A percentile compares a stretch with the other conserved stretches of the same genome.
These are phyloP conservation scores for Rosellinia necatrix DNA, from an alignment of 2,329 filamentous ascomycete species.

Conservation along the genomic window DNA sequence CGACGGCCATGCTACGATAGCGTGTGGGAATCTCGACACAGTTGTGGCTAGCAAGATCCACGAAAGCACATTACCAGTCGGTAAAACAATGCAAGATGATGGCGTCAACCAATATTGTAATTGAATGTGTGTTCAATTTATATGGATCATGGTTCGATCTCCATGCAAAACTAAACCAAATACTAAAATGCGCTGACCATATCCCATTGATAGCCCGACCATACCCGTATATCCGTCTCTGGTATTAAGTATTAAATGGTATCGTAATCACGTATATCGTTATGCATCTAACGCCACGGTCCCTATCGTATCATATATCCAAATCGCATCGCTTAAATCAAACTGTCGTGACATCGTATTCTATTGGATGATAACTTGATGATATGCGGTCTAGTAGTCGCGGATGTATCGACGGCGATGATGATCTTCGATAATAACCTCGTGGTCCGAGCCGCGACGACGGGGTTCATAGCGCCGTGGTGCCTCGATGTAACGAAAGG, in stretches of 20 bases:
- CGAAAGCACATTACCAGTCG: no score
- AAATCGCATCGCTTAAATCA: background rate
- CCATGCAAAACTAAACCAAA: no score
- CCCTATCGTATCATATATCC: conserved; percentile 1
- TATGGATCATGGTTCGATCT: no score
- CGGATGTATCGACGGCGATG: conserved; percentile 38
- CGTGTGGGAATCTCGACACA: no score
- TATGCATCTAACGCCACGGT: conserved; percentile 1
- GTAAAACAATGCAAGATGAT: no score
- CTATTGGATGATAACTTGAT: background rate
- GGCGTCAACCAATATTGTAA: no score
- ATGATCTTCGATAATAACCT: conserved; percentile 42
- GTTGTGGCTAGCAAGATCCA: no score
- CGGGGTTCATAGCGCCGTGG: conserved; percentile 47
- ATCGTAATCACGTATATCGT: background rate
- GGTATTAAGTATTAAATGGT: conserved; percentile 14
- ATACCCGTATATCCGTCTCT: background rate
- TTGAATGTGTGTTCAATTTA: no score
- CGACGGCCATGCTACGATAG: no score
- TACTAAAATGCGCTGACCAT: background rate
- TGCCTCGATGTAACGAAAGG: conserved; percentile 59
- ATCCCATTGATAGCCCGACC: conserved; percentile 1
- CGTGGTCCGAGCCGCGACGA: conserved; percentile 40
- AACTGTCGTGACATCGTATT: conserved; percentile 1
- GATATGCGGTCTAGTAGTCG: conserved; percentile 23